Evolutionary conservation across 805 yeast species (phyloP).

Genomic region (Ogataea methanolica): DNA sequence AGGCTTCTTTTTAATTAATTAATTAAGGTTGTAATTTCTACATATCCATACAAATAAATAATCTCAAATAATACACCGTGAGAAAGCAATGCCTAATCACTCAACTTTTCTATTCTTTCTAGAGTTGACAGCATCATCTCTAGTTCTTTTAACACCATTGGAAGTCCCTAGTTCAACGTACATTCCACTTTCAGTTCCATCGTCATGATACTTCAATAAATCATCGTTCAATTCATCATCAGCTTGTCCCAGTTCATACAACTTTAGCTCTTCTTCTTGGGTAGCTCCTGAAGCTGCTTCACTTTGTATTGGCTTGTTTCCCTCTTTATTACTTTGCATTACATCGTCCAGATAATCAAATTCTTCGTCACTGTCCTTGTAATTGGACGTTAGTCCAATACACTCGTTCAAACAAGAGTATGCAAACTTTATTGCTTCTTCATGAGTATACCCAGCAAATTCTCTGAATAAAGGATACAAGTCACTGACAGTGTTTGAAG

Average conservation of each 20-base stretch:
- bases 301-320: background rate
- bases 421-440: conserved; percentile 16
- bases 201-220: conserved; percentile 8
- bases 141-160: conserved; percentile 18
- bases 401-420: conserved; percentile 18
- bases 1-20: background rate
- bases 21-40: no score
- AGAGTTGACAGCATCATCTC: conserved; percentile 10
- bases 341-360: background rate
- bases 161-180: conserved; percentile 22
- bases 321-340: background rate
- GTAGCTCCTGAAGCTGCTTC: no score
- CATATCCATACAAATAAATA: background rate
- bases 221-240: conserved; percentile 24
- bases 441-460: conserved; percentile 11
- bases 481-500: background rate
- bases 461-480: conserved; percentile 21
- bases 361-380: conserved; percentile 12
- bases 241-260: conserved; percentile 24
- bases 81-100: conserved; percentile 5
- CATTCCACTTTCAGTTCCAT: conserved; percentile 22
- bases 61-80: background rate
- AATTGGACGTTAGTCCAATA: conserved; percentile 14
- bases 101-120: conserved; percentile 8
- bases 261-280: conserved; percentile 15